Conservation (phyloP, 371 early-diverging fungal species). For the Apophysomyces sp. region DNA sequence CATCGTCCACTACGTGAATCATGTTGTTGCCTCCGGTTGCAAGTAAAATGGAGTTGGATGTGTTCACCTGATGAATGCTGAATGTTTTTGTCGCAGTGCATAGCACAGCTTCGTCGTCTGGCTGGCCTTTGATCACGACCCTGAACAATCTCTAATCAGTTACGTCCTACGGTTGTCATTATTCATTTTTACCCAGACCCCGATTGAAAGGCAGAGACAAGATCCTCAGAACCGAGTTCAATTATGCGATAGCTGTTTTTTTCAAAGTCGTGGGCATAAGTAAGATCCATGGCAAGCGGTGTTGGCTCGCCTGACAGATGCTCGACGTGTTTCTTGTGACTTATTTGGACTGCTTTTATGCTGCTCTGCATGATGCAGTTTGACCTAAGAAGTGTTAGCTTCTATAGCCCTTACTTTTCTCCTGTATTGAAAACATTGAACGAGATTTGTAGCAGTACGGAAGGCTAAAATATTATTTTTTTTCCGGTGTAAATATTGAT, state of each 20-base stretch:
- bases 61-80: slow-evolving; percentile 47
- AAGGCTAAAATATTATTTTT: too few relatives aligned
- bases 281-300: background rate
- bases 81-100: slow-evolving; percentile 53
- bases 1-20: slow-evolving; percentile 27
- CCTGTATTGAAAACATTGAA: too few relatives aligned
- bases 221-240: background rate
- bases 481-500: too few relatives aligned
- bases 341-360: too few relatives aligned
- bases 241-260: background rate
- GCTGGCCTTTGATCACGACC: slow-evolving; percentile 42
- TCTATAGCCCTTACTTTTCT: too few relatives aligned
- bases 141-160: slow-evolving; percentile 7
- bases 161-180: background rate
- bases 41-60: slow-evolving; percentile 56
- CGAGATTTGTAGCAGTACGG: too few relatives aligned
- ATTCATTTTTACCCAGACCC: background rate
- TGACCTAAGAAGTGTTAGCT: too few relatives aligned
- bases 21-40: slow-evolving; percentile 3
- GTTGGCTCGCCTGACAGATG: too few relatives aligned
- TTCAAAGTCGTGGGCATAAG: background rate
- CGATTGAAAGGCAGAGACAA: background rate
- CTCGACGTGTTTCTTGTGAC: too few relatives aligned
- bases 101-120: slow-evolving; percentile 58
- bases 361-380: too few relatives aligned